Base-by-base conservation (phyloP, 2,329 filamentous ascomycete genomes). In the Colletotrichum sp. region DNA sequence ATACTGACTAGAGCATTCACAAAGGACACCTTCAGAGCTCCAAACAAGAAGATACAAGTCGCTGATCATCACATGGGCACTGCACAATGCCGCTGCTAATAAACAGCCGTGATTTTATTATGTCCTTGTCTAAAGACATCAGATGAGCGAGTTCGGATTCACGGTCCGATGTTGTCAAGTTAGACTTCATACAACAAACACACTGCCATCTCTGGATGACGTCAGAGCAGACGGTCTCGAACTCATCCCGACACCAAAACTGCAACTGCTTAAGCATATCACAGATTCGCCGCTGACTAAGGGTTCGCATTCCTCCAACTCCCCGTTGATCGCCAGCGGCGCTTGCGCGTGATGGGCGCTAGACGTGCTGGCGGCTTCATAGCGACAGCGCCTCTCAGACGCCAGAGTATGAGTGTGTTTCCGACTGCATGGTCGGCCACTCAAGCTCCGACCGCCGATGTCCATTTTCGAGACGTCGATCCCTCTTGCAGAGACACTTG, bases 341-440 rank as follows among this genome's bases (percentile, higher is more conserved):
- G 59, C 28, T 34, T 62, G 59, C 30, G 59, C 59, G 59, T 62
- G 59, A 62, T 34, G 59, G n/a, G 28, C 28, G 3, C 59, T 32
- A 62, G 30, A 32, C 16, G 44, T 30, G 59, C 59, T 62, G 30
- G 59, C 59, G 30, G 26, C 59, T 62, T 32, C 28, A 32, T 62
- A 62, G 59, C 59, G 30, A 32, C 16, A 62, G 59, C 59, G 59
- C 59, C 59, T 62, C 59, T 62, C 26, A 32, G 59, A 62, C 59
- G 26, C 59, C 26, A 62, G 28, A 21, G 26, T 62, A 21, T 21
- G 18, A 13, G 10, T 1, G n/a, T 32, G 30, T 32, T 21, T 34
- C 26, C 12, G 28, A 32, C 28, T 36, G 59, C 59, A n/a, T 21
- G 12, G 28, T 34, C 59, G 59, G 59, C 16, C 28, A 34, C 18